Evolutionary conservation across 176 grass and related monocot species (phyloP).

Genomic region (Oryza rufipogon): DNA sequence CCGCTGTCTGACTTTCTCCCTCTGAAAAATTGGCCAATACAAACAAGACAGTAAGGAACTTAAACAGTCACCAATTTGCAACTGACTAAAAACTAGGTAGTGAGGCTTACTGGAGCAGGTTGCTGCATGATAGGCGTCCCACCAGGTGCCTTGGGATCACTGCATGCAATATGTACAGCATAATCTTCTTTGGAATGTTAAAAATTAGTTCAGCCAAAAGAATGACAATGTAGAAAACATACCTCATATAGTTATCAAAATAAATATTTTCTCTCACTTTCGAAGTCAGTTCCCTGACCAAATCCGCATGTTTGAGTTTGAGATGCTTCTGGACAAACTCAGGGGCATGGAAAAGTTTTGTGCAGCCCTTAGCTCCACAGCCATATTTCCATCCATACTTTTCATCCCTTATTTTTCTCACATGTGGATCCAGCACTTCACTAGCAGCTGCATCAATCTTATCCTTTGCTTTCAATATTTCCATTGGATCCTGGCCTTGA

Average conservation of each 20-base stretch:
- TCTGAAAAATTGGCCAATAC: constrained; percentile 45
- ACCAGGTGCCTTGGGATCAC: constrained; percentile 90
- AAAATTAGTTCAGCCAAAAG: constrained; percentile 34
- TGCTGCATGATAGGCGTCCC: constrained; percentile 96
- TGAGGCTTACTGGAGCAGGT: constrained; percentile 69
- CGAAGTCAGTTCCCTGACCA: constrained; percentile 83
- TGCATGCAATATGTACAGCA: constrained; percentile 54
- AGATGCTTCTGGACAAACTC: constrained; percentile 99
- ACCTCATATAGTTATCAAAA: constrained; percentile 99
- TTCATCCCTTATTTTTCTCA: constrained; percentile 99
- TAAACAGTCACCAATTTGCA: constrained; percentile 23
- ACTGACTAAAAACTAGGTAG: constrained; percentile 17
- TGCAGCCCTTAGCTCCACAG: constrained; percentile 96
- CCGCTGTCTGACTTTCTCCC: constrained; percentile 67
- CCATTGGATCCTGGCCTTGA: constrained; percentile 82
- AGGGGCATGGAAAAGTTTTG: constrained; percentile 97
- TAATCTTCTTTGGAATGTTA: constrained; percentile 28
- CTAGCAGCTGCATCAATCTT: constrained; percentile 87
- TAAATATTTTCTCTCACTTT: constrained; percentile 95
- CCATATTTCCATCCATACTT: constrained; percentile 99
- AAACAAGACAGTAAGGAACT: constrained; percentile 34
- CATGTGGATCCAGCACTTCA: constrained; percentile 79
- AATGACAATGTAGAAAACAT: constrained; percentile 41
- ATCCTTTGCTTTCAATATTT: constrained; percentile 84
- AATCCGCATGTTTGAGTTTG: constrained; percentile 87